A percentile compares a stretch with the other conserved stretches of the same genome.
Conservation (phyloP, 805 yeast genomes). For the Metschnikowia santaceciliae region DNA sequence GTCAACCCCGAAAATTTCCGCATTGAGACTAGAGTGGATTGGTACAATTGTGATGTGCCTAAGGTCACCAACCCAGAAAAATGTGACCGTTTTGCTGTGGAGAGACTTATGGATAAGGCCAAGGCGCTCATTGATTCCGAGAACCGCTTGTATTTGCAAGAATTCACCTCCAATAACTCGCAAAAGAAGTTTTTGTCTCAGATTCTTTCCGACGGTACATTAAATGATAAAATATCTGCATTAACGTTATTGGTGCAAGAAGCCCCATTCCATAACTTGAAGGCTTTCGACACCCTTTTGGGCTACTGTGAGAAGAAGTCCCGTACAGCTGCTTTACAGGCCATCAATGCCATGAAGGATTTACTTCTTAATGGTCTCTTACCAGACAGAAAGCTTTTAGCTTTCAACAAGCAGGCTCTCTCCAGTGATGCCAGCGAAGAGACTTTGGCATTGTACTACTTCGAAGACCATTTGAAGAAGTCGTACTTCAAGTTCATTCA, state of each 20-base stretch:
- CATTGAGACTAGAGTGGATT: slow-evolving; percentile 62
- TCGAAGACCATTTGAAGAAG: slow-evolving; percentile 84
- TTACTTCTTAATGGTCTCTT: slow-evolving; percentile 76
- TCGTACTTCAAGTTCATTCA: slow-evolving; percentile 72
- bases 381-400: slow-evolving; percentile 77
- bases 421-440: slow-evolving; percentile 38
- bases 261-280: slow-evolving; percentile 85
- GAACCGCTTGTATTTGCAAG: slow-evolving; percentile 65
- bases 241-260: slow-evolving; percentile 89
- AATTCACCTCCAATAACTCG: slow-evolving; percentile 69
- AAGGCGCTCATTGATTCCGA: slow-evolving; percentile 63
- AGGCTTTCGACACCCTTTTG: slow-evolving; percentile 75
- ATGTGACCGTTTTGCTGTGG: slow-evolving; percentile 53
- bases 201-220: slow-evolving; percentile 86
- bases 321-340: slow-evolving; percentile 87
- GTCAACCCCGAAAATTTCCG: slow-evolving; percentile 54
- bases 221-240: slow-evolving; percentile 92
- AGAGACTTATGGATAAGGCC: slow-evolving; percentile 62
- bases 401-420: slow-evolving; percentile 70
- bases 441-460: slow-evolving; percentile 70
- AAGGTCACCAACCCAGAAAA: slow-evolving; percentile 27
- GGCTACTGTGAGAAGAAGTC: slow-evolving; percentile 85
- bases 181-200: slow-evolving; percentile 87
- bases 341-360: slow-evolving; percentile 87
- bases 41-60: slow-evolving; percentile 61